Percentiles rank a stretch among this genome's conserved stretches.
These are phyloP conservation scores for Candida tunisiensis DNA, from an alignment of 1,139 yeast species.

Conservation along the genomic window DNA sequence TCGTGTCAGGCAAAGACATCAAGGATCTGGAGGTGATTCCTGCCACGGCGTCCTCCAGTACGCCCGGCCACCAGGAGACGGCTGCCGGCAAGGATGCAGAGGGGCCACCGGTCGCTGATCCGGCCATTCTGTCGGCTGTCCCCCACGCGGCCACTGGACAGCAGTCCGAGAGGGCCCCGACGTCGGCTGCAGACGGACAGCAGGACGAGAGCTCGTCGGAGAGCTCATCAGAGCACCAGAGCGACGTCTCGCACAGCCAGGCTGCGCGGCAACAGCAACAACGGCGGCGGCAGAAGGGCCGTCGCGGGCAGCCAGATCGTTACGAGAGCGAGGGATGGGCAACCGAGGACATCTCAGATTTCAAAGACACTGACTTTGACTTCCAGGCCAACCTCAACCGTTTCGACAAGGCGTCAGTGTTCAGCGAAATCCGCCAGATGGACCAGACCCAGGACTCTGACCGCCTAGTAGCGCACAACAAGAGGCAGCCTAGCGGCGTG, in stretches of 20 bases:
- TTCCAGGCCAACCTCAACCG: conserved; percentile 68
- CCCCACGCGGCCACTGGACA: neutral
- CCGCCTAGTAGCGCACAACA: conserved; percentile 66
- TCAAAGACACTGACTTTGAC: conserved; percentile 46
- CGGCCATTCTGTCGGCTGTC: neutral
- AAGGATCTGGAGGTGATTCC: conserved; percentile 15
- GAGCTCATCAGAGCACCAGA: conserved; percentile 1
- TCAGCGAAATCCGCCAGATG: conserved; percentile 52
- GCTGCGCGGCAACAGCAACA: conserved; percentile 1
- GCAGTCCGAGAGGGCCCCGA: neutral
- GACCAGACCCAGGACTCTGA: conserved; percentile 46
- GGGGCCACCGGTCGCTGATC: neutral
- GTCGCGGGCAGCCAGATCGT: conserved; percentile 1
- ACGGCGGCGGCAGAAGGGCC: conserved; percentile 4
- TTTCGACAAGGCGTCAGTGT: conserved; percentile 70
- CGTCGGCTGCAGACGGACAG: neutral
- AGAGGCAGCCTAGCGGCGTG: conserved; percentile 9
- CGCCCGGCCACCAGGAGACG: conserved; percentile 2
- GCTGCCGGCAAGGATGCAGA: neutral
- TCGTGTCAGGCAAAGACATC: conserved; percentile 13
- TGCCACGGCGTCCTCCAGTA: neutral
- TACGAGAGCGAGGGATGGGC: conserved; percentile 29
- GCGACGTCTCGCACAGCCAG: conserved; percentile 1
- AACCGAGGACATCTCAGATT: conserved; percentile 33
- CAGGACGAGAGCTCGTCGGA: neutral